A percentile compares a stretch with the other conserved stretches of the same genome.
Evolutionary conservation across 495 filamentous ascomycete genomes (phyloP).

Genomic region (Penicillium pancosmium): DNA sequence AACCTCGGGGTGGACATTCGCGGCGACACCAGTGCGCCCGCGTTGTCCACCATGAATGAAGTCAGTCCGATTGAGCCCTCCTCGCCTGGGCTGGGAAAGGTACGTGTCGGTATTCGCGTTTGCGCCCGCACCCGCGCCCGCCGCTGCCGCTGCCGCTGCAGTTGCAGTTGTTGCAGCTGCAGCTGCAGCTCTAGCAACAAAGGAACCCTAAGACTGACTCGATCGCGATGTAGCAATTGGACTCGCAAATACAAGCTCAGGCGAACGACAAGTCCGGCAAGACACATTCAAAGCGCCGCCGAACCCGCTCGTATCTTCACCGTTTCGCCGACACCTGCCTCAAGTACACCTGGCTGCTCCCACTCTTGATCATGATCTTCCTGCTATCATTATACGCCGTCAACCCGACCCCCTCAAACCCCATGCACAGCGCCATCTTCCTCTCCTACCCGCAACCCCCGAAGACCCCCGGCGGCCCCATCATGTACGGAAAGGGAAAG

Average conservation of each 20-base stretch:
- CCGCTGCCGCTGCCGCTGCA: not conserved
- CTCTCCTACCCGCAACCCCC: conserved; percentile 81
- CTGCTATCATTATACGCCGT: conserved; percentile 70
- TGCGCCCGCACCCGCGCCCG: not conserved
- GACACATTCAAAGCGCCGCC: conserved; percentile 51
- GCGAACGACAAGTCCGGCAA: conserved; percentile 38
- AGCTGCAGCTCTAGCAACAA: not conserved
- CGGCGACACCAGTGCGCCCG: conserved; percentile 55
- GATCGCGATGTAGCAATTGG: conserved; percentile 23
- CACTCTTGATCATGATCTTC: conserved; percentile 67
- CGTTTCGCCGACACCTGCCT: conserved; percentile 67
- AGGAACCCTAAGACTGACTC: not conserved
- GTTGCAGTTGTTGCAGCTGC: not conserved
- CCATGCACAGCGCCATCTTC: conserved; percentile 85
- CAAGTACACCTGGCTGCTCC: conserved; percentile 80
- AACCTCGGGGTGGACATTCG: conserved; percentile 55
- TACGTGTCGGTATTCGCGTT: conserved; percentile 23
- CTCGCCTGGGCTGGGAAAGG: conserved; percentile 42
- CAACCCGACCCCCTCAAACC: conserved; percentile 81
- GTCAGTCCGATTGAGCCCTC: conserved; percentile 47
- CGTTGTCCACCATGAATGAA: conserved; percentile 56
- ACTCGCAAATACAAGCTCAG: conserved; percentile 18
- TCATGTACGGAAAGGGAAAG: conserved; percentile 87
- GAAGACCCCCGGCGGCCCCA: conserved; percentile 52
- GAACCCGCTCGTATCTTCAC: conserved; percentile 61